phyloP scores from a whole-genome alignment of 805 yeast species.

The Hanseniaspora valbyensis region DNA sequence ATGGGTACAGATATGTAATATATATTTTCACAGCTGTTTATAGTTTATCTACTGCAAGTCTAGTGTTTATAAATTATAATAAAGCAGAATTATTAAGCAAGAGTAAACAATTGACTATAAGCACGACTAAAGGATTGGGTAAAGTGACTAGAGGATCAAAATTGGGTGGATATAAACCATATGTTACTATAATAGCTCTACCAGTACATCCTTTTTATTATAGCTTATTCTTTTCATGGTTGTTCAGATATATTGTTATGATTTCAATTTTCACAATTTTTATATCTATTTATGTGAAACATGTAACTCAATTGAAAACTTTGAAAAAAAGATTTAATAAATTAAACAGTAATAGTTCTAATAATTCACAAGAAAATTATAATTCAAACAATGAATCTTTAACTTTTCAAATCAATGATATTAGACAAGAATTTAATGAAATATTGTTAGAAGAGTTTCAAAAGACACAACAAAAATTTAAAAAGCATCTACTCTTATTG shows the following conservation, averaged over 20 bases:
- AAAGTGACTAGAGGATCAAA: constrained; percentile 20
- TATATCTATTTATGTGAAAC: constrained; percentile 59
- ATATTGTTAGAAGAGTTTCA: constrained; percentile 54
- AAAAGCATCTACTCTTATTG: constrained; percentile 65
- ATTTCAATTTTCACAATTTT: constrained; percentile 54
- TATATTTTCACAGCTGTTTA: constrained; percentile 49
- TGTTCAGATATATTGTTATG: constrained; percentile 60
- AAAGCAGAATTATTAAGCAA: constrained; percentile 21
- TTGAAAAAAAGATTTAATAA: constrained; percentile 35
- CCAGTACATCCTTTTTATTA: constrained; percentile 67
- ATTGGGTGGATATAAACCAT: constrained; percentile 46
- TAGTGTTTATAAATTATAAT: constrained; percentile 49
- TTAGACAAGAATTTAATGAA: constrained; percentile 33
- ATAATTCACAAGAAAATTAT: not conserved
- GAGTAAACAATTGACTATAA: constrained; percentile 18
- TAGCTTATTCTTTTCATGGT: constrained; percentile 65
- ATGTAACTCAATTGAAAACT: too few relatives aligned
- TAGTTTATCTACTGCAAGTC: constrained; percentile 57
- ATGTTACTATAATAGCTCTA: constrained; percentile 67
- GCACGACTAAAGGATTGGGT: constrained; percentile 1
- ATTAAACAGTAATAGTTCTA: not conserved
- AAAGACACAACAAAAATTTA: constrained; percentile 53
- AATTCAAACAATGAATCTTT: constrained; percentile 13
- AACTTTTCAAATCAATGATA: constrained; percentile 24
- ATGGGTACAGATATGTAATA: constrained; percentile 43